Evolutionary conservation across 2,329 filamentous ascomycete genomes (phyloP).

Genomic region (Rugonectria rugulosa): DNA sequence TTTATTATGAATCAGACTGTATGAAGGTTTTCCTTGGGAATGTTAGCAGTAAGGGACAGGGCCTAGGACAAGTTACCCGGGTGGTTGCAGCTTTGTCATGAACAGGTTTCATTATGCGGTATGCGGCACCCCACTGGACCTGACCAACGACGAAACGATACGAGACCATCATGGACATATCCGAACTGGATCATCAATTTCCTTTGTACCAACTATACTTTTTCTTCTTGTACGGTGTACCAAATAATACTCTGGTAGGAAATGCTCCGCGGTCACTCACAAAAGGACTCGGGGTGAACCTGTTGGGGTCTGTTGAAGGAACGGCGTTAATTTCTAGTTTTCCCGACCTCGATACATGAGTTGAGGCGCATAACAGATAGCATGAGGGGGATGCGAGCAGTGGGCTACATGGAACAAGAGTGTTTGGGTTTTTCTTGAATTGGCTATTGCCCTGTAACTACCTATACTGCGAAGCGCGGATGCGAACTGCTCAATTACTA

Average conservation of each 20-base stretch:
- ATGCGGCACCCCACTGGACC: slow-evolving; percentile 39
- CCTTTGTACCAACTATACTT: slow-evolving; percentile 42
- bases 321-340: slow-evolving; percentile 31
- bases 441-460: slow-evolving; percentile 20
- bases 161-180: slow-evolving; percentile 44
- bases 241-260: slow-evolving; percentile 33
- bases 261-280: slow-evolving; percentile 23
- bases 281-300: slow-evolving; percentile 23
- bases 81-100: slow-evolving; percentile 37
- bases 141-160: slow-evolving; percentile 43
- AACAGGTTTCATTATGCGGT: slow-evolving; percentile 43
- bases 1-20: slow-evolving; percentile 25
- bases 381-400: slow-evolving; percentile 32
- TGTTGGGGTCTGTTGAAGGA: slow-evolving; percentile 26
- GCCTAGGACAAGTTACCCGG: slow-evolving; percentile 33
- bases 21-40: slow-evolving; percentile 23
- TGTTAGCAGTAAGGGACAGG: slow-evolving; percentile 24
- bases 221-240: slow-evolving; percentile 38
- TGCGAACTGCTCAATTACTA: slow-evolving; percentile 21
- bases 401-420: slow-evolving; percentile 34
- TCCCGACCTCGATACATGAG: slow-evolving; percentile 30
- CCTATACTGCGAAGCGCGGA: no score
- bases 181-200: slow-evolving; percentile 35
- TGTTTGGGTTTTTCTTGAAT: slow-evolving; percentile 31
- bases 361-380: slow-evolving; percentile 31